Percentiles rank a stretch among this genome's conserved stretches.
These are phyloP conservation scores for Claviceps pusilla DNA, from an alignment of 2,329 filamentous ascomycete genomes.

Conservation along the genomic window DNA sequence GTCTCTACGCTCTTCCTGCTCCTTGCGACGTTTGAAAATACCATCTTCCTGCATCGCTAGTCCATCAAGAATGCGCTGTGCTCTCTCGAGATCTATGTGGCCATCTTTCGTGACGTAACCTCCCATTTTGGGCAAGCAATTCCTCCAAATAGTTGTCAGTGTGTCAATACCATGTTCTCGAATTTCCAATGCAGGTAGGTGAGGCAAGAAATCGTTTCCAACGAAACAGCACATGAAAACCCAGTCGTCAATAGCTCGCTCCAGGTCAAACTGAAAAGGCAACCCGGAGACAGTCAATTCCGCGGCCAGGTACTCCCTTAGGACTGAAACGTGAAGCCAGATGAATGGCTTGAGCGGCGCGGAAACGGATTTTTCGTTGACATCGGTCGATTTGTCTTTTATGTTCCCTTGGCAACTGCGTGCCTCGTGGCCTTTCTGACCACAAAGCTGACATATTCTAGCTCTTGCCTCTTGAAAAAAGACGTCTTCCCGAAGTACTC, in stretches of 20 bases:
- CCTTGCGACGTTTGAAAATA: constrained; percentile 79
- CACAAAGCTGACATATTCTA: constrained; percentile 73
- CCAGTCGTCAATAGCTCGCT: constrained; percentile 92
- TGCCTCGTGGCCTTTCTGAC: constrained; percentile 81
- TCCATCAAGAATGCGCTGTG: constrained; percentile 75
- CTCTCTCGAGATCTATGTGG: constrained; percentile 70
- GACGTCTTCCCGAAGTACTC: constrained; percentile 90
- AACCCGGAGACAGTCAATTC: constrained; percentile 74
- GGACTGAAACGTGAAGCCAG: constrained; percentile 84
- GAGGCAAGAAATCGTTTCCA: constrained; percentile 93
- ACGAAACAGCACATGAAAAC: constrained; percentile 99
- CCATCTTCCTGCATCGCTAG: constrained; percentile 84
- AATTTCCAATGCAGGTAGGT: constrained; percentile 94
- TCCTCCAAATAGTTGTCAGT: constrained; percentile 90
- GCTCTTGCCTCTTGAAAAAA: constrained; percentile 79
- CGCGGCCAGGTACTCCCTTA: constrained; percentile 83
- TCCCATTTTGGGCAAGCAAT: constrained; percentile 80
- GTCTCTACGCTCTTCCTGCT: constrained; percentile 70
- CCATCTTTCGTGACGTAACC: constrained; percentile 95
- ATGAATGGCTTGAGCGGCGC: constrained; percentile 79
- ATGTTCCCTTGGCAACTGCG: constrained; percentile 67
- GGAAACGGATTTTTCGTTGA: constrained; percentile 64
- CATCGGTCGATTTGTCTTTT: constrained; percentile 65
- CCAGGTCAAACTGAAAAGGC: constrained; percentile 80
- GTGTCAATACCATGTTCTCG: constrained; percentile 95